These are phyloP conservation scores for Pestalotiopsis sp. DNA, from an alignment of 2,329 filamentous ascomycete genomes.

Conservation along the genomic window DNA sequence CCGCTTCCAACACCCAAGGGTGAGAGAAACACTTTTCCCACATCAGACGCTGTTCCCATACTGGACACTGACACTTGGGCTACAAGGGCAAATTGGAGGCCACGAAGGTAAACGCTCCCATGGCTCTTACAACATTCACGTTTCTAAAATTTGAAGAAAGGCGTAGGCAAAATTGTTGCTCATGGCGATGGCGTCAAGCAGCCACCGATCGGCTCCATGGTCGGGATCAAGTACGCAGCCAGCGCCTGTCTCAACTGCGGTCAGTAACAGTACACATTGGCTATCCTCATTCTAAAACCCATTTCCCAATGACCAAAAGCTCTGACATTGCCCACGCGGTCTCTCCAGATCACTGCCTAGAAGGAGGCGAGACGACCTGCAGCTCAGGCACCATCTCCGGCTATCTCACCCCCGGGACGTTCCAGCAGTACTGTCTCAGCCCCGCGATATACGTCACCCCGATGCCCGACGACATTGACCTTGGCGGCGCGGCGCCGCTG, in stretches of 20 bases:
- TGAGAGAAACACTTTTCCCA: background rate
- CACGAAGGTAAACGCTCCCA: conserved; percentile 64
- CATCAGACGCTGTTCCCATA: background rate
- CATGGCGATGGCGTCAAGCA: conserved; percentile 59
- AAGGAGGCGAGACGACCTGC: conserved; percentile 66
- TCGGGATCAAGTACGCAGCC: conserved; percentile 72
- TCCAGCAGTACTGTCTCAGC: conserved; percentile 69
- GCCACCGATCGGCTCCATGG: conserved; percentile 61
- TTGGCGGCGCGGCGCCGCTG: conserved; percentile 66
- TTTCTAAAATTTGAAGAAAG: background rate
- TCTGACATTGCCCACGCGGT: conserved; percentile 16
- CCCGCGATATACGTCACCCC: conserved; percentile 72
- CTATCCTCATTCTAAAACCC: background rate
- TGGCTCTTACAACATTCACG: background rate
- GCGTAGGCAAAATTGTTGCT: conserved; percentile 26
- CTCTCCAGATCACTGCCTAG: conserved; percentile 50
- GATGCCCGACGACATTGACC: conserved; percentile 64
- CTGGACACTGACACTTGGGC: conserved; percentile 44
- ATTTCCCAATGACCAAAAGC: background rate
- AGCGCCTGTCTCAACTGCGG: conserved; percentile 58
- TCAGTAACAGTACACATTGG: conserved; percentile 26
- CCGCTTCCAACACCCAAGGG: background rate
- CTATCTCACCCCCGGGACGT: conserved; percentile 73
- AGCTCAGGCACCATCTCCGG: conserved; percentile 65
- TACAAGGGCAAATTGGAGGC: conserved; percentile 64